Conservation (phyloP, 768 basidiomycete species). For the Suillus paluster region DNA sequence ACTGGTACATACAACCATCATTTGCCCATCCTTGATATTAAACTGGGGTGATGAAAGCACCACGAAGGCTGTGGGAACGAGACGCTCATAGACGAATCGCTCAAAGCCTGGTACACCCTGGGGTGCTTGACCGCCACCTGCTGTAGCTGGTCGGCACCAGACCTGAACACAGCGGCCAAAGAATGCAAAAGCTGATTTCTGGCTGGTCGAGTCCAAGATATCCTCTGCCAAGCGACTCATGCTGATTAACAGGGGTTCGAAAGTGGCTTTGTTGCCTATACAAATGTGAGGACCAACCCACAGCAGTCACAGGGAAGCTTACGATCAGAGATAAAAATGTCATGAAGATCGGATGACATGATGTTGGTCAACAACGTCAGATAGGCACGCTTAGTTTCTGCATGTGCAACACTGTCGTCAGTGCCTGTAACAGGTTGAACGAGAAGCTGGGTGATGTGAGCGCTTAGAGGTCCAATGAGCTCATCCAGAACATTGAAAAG, state of each 20-base stretch:
- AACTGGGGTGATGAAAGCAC: conserved; percentile 80
- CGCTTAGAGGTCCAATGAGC: conserved; percentile 82
- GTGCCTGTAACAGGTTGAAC: conserved; percentile 85
- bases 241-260: conserved; percentile 76
- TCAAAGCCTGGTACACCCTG: conserved; percentile 85
- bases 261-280: conserved; percentile 64
- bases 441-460: conserved; percentile 79
- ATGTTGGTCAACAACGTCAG: conserved; percentile 81
- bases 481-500: conserved; percentile 90
- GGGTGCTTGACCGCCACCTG: conserved; percentile 39
- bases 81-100: conserved; percentile 84
- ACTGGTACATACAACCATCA: conserved; percentile 59
- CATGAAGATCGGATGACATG: conserved; percentile 79
- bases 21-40: conserved; percentile 88
- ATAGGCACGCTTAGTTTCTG: conserved; percentile 88
- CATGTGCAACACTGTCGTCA: conserved; percentile 80
- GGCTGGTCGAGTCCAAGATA: conserved; percentile 71
- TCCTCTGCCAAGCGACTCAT: conserved; percentile 78
- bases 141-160: conserved; percentile 64
- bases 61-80: conserved; percentile 82
- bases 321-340: conserved; percentile 90
- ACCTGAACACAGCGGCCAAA: conserved; percentile 66
- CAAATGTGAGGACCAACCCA: conserved; percentile 6
- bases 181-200: conserved; percentile 83
- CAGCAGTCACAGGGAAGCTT: conserved; percentile 31